Conservation (phyloP, 2,329 filamentous ascomycete genomes). For the Byssothecium circinans region DNA sequence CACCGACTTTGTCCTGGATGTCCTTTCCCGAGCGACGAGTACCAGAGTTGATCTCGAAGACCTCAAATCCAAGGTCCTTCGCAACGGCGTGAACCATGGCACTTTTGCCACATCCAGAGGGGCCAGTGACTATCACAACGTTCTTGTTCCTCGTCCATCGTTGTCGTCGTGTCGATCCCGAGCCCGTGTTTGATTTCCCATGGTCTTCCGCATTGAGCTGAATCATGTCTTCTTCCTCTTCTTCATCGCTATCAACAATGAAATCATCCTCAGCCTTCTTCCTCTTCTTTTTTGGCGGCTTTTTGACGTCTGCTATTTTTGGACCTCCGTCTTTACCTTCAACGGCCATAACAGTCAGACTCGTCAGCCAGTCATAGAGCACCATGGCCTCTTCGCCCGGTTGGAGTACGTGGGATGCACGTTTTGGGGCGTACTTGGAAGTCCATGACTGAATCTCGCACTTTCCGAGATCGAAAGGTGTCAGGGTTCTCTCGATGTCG, state of each 20-base stretch:
- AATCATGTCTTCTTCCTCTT: constrained; percentile 54
- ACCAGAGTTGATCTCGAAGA: constrained; percentile 91
- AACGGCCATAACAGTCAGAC: constrained; percentile 74
- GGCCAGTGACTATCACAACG: constrained; percentile 84
- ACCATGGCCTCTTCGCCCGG: constrained; percentile 67
- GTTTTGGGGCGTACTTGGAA: constrained; percentile 79
- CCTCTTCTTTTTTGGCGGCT: constrained; percentile 61
- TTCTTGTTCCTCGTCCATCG: constrained; percentile 58
- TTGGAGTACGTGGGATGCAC: constrained; percentile 74
- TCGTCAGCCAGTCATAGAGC: constrained; percentile 79
- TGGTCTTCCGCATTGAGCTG: constrained; percentile 47
- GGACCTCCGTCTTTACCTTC: constrained; percentile 54
- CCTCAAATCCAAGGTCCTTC: constrained; percentile 86
- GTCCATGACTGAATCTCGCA: constrained; percentile 76
- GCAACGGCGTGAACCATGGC: constrained; percentile 89
- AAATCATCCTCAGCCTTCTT: constrained; percentile 52
- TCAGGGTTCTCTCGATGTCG: constrained; percentile 63
- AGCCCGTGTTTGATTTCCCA: constrained; percentile 34
- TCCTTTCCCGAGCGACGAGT: constrained; percentile 85
- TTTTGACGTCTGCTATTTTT: constrained; percentile 20
- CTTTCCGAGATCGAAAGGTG: constrained; percentile 76
- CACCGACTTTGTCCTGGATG: constrained; percentile 85
- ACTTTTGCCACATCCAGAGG: constrained; percentile 89
- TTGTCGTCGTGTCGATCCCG: constrained; percentile 41
- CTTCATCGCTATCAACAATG: constrained; percentile 36